These are phyloP conservation scores for Oxytropis ochrocephala DNA, from an alignment of 306 rosid species.

Conservation along the genomic window DNA sequence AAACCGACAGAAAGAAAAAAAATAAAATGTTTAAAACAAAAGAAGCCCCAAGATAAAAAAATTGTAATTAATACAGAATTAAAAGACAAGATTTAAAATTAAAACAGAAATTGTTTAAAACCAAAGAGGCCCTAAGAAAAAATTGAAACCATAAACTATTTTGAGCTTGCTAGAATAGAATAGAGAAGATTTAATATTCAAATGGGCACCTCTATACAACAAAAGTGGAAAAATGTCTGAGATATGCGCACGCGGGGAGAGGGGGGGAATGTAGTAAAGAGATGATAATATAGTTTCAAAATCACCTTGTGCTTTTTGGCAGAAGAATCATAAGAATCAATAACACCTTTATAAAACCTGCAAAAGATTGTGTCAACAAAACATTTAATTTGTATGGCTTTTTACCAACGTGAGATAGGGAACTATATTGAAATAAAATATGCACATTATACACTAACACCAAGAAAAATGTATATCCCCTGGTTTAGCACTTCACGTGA, in stretches of 20 bases:
- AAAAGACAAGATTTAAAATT: no score
- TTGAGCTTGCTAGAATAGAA: not conserved
- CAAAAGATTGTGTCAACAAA: constrained; percentile 11
- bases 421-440: not conserved
- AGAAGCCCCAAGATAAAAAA: not conserved
- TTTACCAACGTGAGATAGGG: not conserved
- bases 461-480: not conserved
- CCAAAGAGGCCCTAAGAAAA: not conserved
- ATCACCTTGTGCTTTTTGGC: constrained; percentile 66
- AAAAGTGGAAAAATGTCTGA: not conserved
- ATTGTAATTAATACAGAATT: no score
- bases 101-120: no score
- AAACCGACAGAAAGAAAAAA: not conserved
- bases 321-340: constrained; percentile 43
- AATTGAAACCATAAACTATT: not conserved
- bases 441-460: not conserved
- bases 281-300: constrained; percentile 1
- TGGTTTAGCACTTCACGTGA: not conserved
- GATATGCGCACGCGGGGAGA: not conserved
- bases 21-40: not conserved
- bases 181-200: not conserved
- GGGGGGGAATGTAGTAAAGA: not conserved
- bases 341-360: constrained; percentile 71
- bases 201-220: not conserved
- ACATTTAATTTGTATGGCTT: not conserved